Conservation (phyloP, 192 early-diverging fungal species). For the Mortierella claussenii region DNA sequence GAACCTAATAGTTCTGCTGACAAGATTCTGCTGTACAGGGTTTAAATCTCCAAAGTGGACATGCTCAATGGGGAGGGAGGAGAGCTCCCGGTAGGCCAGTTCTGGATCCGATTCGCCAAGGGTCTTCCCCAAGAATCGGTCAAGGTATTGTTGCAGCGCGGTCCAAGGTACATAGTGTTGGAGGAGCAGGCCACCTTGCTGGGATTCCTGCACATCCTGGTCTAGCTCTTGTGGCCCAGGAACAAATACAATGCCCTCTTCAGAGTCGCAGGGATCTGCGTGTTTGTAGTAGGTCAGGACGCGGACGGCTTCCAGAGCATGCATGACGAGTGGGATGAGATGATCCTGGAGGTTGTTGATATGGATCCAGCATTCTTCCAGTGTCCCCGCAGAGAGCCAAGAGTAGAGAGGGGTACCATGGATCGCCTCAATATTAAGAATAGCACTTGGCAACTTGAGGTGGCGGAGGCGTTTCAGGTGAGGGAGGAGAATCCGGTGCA, state of each 20-base stretch:
- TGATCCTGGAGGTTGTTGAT: background rate
- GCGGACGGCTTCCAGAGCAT: background rate
- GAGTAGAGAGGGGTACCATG: background rate
- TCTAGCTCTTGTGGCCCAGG: background rate
- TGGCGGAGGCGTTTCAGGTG: background rate
- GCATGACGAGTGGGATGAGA: background rate
- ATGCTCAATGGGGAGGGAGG: background rate
- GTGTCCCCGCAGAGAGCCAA: background rate
- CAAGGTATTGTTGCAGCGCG: background rate
- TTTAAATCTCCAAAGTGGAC: background rate
- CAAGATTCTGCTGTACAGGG: background rate
- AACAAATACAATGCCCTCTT: background rate
- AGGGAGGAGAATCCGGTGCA: background rate
- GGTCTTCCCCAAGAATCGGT: background rate
- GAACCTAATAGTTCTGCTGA: background rate
- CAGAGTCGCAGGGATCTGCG: background rate
- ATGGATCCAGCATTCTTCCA: background rate
- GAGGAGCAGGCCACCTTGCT: background rate
- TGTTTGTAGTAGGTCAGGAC: background rate
- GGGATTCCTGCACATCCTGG: background rate
- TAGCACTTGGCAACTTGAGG: background rate
- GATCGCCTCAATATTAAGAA: background rate
- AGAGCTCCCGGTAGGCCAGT: background rate
- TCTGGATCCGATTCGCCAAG: background rate
- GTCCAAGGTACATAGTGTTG: background rate